Evolutionary conservation across 1,284 basidiomycete genomes (phyloP).

Genomic region (Melanopsichium pennsylvanicum): DNA sequence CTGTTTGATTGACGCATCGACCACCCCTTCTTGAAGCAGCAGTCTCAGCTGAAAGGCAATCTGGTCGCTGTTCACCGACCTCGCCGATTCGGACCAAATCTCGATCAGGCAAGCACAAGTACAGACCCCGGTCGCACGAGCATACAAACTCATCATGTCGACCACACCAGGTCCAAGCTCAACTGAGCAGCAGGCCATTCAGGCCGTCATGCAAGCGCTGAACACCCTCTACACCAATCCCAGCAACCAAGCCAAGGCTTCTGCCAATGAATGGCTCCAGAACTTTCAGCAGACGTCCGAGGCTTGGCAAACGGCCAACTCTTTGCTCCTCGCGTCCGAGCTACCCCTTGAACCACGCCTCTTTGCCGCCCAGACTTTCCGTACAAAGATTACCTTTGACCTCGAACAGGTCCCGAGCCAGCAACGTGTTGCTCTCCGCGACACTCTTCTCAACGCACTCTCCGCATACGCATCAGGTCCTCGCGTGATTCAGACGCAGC

Average conservation of each 20-base stretch:
- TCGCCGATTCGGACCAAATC: no score
- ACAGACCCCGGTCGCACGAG: no score
- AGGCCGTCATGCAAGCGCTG: slow-evolving; percentile 68
- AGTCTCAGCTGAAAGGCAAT: no score
- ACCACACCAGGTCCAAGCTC: slow-evolving; percentile 19
- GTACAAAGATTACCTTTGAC: slow-evolving; percentile 95
- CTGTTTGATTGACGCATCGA: no score
- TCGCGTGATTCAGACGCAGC: slow-evolving; percentile 84
- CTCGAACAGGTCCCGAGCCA: slow-evolving; percentile 82
- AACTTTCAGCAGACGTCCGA: slow-evolving; percentile 73
- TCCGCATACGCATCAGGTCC: slow-evolving; percentile 76
- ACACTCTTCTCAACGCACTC: slow-evolving; percentile 84
- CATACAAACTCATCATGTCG: slow-evolving; percentile 28
- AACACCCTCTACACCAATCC: slow-evolving; percentile 72
- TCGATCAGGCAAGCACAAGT: no score
- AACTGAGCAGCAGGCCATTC: slow-evolving; percentile 40
- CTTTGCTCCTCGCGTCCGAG: slow-evolving; percentile 82
- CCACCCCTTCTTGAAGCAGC: no score
- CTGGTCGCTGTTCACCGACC: no score
- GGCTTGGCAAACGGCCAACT: slow-evolving; percentile 94
- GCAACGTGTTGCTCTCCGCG: slow-evolving; percentile 80
- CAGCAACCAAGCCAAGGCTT: slow-evolving; percentile 81
- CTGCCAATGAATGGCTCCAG: slow-evolving; percentile 67
- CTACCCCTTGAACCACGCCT: slow-evolving; percentile 83
- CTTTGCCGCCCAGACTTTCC: slow-evolving; percentile 95